phyloP scores from a whole-genome alignment of 2,329 filamentous ascomycete species.

The Fusarium brachygibbosum region DNA sequence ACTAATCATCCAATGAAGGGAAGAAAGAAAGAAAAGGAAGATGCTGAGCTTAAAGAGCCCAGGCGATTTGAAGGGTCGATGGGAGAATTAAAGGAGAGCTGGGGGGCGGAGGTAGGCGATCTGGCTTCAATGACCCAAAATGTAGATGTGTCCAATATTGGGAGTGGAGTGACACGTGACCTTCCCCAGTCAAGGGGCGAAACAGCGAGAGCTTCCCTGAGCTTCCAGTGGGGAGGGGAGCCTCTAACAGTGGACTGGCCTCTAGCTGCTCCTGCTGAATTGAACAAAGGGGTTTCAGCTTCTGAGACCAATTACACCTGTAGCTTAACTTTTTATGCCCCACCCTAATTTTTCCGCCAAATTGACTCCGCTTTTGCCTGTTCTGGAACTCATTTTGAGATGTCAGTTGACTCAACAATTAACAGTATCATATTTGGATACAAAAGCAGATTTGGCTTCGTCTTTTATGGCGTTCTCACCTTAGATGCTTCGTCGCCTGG shows the following conservation, averaged over 20 bases:
- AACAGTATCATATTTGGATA: background rate
- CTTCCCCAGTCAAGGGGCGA: conserved; percentile 26
- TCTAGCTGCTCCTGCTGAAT: conserved; percentile 6
- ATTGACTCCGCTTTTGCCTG: conserved; percentile 27
- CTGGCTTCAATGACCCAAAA: conserved; percentile 60
- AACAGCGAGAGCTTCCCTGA: conserved; percentile 30
- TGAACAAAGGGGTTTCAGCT: conserved; percentile 41
- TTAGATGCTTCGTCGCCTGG: conserved; percentile 50
- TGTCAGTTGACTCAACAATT: conserved; percentile 20
- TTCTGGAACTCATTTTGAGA: conserved; percentile 35
- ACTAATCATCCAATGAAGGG: conserved; percentile 57
- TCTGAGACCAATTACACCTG: conserved; percentile 22
- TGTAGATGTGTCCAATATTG: conserved; percentile 62
- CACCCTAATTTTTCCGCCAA: conserved; percentile 42
- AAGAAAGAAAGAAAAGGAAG: conserved; percentile 53
- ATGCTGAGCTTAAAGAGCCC: conserved; percentile 58
- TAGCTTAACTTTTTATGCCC: conserved; percentile 13
- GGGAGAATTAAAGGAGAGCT: conserved; percentile 55
- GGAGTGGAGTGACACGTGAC: conserved; percentile 55
- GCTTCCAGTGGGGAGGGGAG: conserved; percentile 27
- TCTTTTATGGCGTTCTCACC: conserved; percentile 26
- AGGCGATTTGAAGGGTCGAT: conserved; percentile 52
- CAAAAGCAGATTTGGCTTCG: background rate
- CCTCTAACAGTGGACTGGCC: conserved; percentile 4
- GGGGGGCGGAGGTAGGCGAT: conserved; percentile 56